Evolutionary conservation across 2,329 filamentous ascomycete genomes (phyloP), one percentile per base, ranked within the genome.

Genomic region (Ophiosphaerella korrae): DNA sequence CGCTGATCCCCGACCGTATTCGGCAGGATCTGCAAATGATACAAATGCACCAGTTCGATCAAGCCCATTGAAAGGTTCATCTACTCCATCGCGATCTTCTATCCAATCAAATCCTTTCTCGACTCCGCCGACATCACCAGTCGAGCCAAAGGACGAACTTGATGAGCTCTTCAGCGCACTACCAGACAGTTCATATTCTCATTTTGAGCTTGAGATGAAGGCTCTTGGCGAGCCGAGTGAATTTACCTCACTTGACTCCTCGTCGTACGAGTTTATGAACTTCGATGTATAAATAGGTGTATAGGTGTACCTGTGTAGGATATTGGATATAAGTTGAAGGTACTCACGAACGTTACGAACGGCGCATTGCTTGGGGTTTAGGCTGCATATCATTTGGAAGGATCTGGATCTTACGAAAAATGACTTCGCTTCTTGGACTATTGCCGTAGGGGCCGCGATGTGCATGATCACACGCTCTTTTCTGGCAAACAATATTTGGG

Each of bases 121-220:
- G 23, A 74, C 72, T 31, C 72, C 72, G 3, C 72, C 72, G 7
- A 71, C 71, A 12, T 74, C 72, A 8, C 72, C 72, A 12, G 58
- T 58, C 9, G 63, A 67, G 43, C 57, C 63, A 14, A 69, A 68
- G 37, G 67, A 72, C 36, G 67, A 68, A 3, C 51, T 74, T 14
- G 70, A 73, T 2, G 67, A 73, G 11, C 54, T 74, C 11, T 74
- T 74, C 52, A 60, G 64, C 47, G 53, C 59, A 1, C 55, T 70
- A 32, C 65, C 65, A 3, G 69, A 73, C 32, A 63, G 51, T 39
- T 59, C 64, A 5, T 71, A 66, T 48, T 73, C 71, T 14, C 70
- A 73, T 21, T 74, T 72, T 34, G 71, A 74, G 16, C 66, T 74
- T 16, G 71, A 73, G 57, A 71, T 74, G 69, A 71, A 72, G 49